Base-by-base conservation (phyloP, 768 basidiomycete species). In the Tubosaeta sp. region DNA sequence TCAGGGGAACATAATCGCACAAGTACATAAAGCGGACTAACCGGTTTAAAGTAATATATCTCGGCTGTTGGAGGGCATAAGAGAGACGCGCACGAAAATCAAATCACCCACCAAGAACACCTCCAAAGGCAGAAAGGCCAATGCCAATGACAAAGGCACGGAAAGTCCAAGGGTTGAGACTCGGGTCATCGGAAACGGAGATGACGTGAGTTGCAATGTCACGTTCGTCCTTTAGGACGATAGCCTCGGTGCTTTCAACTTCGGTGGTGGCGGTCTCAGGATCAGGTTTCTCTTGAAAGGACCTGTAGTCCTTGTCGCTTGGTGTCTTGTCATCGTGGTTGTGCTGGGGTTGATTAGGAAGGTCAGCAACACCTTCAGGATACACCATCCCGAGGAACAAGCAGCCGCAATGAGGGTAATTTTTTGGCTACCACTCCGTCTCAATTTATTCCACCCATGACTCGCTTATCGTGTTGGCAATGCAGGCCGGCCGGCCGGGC, bases 41-140 rank as follows among this genome's bases (percentile, higher is more conserved):
- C 80, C 8, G 79, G 79, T 62, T 82, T 82, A 67, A 80, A 82
- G 58, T 82, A 82, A 60, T 81, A 82, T 37, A 82, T 82, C 54
- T 82, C 74, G n/a, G 79, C 79, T 79, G 51, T 37, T 46, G 43
- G 32, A 35, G 29, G 32, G 42, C n/a, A 56, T 59, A 26, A 49
- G 39, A 41, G 4, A 6, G 14, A 46, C 26, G 31, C 47, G 34
- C 22, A 35, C 12, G 37, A 34, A 45, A 38, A 48, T 29, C 31
- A 10, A 29, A 33, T 39, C 35, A 64, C 65, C 17, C 55, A 77
- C 77, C 78, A 29, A 83, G 70, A n/a, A 78, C 74, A 46, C 78
- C 77, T 51, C 80, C 79, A 45, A 82, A 66, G 70, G 71, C 9
- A 74, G 79, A 69, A 69, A 80, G 54, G 71, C 75, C 81, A 1